These are phyloP conservation scores for Triticum timopheevii DNA, from an alignment of 176 grass and related monocot species.

Conservation along the genomic window DNA sequence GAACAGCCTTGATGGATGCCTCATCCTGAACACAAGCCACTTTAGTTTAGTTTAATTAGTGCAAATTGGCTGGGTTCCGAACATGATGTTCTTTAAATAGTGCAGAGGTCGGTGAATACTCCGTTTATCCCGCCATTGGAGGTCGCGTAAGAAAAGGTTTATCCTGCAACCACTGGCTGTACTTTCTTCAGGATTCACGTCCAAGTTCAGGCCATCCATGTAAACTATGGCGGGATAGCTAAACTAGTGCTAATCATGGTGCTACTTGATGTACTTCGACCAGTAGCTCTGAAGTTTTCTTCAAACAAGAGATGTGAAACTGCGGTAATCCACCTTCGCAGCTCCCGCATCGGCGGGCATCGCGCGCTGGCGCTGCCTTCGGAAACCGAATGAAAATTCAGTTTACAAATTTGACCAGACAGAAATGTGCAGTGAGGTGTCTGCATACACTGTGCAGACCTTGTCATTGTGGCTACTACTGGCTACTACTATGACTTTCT, in stretches of 20 bases:
- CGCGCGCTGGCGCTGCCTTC: neutral
- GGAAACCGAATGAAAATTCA: neutral
- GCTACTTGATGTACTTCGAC: neutral
- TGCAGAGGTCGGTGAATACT: neutral
- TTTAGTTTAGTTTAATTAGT: constrained; percentile 2
- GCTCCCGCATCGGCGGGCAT: neutral
- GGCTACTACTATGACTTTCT: too few species aligned
- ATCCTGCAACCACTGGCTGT: constrained; percentile 3
- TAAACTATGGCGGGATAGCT: neutral
- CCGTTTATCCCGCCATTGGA: constrained; percentile 28
- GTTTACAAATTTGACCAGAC: neutral
- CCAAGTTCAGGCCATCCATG: constrained; percentile 28
- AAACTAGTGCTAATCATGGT: neutral
- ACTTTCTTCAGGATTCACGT: constrained; percentile 27
- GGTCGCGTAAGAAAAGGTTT: neutral
- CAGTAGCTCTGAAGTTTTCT: constrained; percentile 6
- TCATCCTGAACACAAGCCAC: neutral
- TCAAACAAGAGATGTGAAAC: neutral
- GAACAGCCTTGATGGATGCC: neutral
- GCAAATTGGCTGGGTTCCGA: constrained; percentile 24
- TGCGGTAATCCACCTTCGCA: neutral
- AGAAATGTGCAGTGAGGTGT: neutral
- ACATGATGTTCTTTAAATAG: constrained; percentile 9
- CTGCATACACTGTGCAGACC: neutral
- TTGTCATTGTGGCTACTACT: neutral